Percentiles rank a stretch among this genome's conserved stretches.
Conservation (phyloP, 2,329 filamentous ascomycete genomes). For the Pseudogymnoascus sp. region DNA sequence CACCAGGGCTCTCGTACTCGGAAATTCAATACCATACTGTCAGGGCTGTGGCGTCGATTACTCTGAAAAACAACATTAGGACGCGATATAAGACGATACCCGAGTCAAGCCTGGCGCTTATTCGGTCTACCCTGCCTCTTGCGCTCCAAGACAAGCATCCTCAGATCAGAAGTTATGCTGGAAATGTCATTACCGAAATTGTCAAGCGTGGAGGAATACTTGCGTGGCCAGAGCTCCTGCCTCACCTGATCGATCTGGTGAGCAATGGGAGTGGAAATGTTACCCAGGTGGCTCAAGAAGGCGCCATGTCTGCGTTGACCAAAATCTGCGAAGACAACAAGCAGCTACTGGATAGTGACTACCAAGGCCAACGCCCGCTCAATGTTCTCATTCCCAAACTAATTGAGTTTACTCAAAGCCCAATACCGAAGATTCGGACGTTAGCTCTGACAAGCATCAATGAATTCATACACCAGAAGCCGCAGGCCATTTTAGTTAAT, state of each 20-base stretch:
- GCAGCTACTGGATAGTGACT: constrained; percentile 76
- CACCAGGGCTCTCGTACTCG: constrained; percentile 53
- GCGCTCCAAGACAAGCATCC: constrained; percentile 73
- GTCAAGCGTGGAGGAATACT: constrained; percentile 77
- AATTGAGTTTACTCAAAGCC: constrained; percentile 74
- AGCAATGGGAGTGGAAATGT: constrained; percentile 63
- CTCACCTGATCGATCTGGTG: constrained; percentile 72
- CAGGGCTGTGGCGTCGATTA: constrained; percentile 80
- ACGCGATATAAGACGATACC: constrained; percentile 68
- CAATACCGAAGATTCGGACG: constrained; percentile 68
- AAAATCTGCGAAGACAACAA: constrained; percentile 98
- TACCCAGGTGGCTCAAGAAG: constrained; percentile 71
- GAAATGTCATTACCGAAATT: constrained; percentile 90
- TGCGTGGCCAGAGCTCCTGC: constrained; percentile 84
- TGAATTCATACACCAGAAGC: constrained; percentile 79
- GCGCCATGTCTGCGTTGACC: constrained; percentile 82
- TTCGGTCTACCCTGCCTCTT: constrained; percentile 71
- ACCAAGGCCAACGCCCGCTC: constrained; percentile 80
- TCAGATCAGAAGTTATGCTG: constrained; percentile 82
- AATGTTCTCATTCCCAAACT: constrained; percentile 86
- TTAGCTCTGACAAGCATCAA: constrained; percentile 81
- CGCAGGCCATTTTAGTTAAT: constrained; percentile 71
- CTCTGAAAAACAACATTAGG: constrained; percentile 91
- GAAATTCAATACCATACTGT: constrained; percentile 63
- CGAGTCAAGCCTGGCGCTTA: constrained; percentile 63